Percentiles rank a stretch among this genome's conserved stretches.
phyloP scores from a whole-genome alignment of 1,284 basidiomycete species.

The Ustilago hordei region DNA sequence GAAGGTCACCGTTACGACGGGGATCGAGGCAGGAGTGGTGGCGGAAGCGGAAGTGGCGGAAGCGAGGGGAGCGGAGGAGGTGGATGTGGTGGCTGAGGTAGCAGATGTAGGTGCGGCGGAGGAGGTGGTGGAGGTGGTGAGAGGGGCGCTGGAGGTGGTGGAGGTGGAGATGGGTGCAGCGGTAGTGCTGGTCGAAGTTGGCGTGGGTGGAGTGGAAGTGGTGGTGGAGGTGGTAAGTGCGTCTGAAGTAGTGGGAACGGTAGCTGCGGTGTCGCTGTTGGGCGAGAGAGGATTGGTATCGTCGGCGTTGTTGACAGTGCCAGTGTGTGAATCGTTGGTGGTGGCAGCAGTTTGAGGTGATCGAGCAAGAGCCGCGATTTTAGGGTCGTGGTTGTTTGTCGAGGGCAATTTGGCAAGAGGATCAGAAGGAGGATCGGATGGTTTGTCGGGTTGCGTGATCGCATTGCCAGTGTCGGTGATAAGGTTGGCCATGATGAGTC shows the following conservation, averaged over 20 bases:
- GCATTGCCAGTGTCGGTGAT: conserved; percentile 3
- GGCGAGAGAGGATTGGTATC: neutral
- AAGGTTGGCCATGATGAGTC: neutral
- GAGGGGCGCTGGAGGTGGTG: conserved; percentile 17
- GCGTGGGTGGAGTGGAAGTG: conserved; percentile 7
- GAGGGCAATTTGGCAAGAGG: neutral
- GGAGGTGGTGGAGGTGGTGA: conserved; percentile 21
- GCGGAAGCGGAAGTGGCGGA: conserved; percentile 12
- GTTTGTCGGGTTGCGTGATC: conserved; percentile 5
- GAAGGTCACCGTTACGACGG: conserved; percentile 45
- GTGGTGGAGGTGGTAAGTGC: conserved; percentile 13
- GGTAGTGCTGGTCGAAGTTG: conserved; percentile 24
- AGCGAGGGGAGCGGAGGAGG: conserved; percentile 16
- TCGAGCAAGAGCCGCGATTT: conserved; percentile 23
- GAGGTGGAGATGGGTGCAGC: conserved; percentile 13
- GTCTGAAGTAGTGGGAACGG: conserved; percentile 6
- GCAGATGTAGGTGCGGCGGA: conserved; percentile 6
- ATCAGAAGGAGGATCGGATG: neutral
- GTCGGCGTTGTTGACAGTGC: neutral
- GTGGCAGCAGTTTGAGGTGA: conserved; percentile 24
- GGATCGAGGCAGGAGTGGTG: conserved; percentile 19
- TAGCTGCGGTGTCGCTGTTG: conserved; percentile 5
- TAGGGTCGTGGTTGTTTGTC: neutral
- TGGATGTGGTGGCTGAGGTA: conserved; percentile 17
- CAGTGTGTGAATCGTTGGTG: conserved; percentile 9